Evolutionary conservation across 176 grass and related monocot genomes (phyloP).

Genomic region (Hordeum marinum): DNA sequence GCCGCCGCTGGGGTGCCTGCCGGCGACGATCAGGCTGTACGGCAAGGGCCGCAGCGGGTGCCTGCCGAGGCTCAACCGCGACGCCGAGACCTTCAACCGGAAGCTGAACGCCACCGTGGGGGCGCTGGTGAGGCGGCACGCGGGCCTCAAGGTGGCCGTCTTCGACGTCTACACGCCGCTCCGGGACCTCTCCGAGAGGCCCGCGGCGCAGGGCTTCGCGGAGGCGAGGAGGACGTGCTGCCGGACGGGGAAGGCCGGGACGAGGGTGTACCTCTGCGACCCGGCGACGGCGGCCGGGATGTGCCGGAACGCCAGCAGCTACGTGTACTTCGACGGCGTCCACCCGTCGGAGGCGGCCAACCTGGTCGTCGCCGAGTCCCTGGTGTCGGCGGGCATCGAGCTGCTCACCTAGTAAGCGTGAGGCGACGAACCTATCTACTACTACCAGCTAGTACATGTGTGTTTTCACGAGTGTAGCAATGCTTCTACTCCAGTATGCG

Average conservation of each 20-base stretch:
- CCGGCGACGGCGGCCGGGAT: neutral
- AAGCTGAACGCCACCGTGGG: conserved; percentile 47
- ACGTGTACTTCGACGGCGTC: conserved; percentile 81
- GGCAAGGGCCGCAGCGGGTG: conserved; percentile 39
- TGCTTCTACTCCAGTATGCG: too few relatives aligned
- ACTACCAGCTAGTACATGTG: too few relatives aligned
- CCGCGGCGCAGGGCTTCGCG: neutral
- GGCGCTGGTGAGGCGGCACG: conserved; percentile 15
- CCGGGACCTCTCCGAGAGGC: neutral
- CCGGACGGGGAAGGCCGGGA: conserved; percentile 47
- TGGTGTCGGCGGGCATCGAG: conserved; percentile 29
- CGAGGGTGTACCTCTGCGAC: conserved; percentile 60
- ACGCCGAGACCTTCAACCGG: conserved; percentile 61
- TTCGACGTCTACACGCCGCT: conserved; percentile 6
- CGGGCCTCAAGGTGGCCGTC: neutral
- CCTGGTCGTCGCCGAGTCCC: conserved; percentile 50
- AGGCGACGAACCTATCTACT: neutral
- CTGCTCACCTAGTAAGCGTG: conserved; percentile 1
- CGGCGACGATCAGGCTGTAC: conserved; percentile 50
- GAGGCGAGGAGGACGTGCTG: conserved; percentile 65
- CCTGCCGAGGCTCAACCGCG: conserved; percentile 50
- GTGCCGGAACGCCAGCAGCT: conserved; percentile 59
- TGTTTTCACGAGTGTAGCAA: too few relatives aligned
- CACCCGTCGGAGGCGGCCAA: conserved; percentile 50
- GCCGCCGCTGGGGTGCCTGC: conserved; percentile 78